Conservation (phyloP, 2,329 filamentous ascomycete genomes). For the Cadophora gregata region DNA sequence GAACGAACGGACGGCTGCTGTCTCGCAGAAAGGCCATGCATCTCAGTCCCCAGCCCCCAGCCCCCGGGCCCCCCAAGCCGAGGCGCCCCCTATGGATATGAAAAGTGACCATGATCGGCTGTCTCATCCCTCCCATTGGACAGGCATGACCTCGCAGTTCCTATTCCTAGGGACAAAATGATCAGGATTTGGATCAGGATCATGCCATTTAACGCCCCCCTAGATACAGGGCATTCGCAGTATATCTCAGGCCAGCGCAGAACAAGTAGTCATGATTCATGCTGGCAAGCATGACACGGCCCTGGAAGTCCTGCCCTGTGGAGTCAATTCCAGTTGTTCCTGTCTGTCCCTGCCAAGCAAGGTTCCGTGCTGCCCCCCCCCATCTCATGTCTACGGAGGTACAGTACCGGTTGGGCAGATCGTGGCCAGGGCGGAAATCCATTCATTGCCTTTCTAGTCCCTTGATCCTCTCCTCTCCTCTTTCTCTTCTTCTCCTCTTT, state of each 20-base stretch:
- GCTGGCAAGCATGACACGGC: conserved; percentile 18
- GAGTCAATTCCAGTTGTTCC: neutral
- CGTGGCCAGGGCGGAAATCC: no score
- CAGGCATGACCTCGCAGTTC: neutral
- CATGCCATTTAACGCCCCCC: conserved; percentile 30
- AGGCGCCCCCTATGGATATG: no score
- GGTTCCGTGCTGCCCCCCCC: neutral
- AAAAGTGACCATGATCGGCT: neutral
- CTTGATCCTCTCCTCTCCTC: neutral
- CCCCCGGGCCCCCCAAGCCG: neutral
- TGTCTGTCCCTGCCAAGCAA: neutral
- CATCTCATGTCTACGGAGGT: neutral
- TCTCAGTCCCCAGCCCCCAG: conserved; percentile 11
- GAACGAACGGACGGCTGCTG: neutral
- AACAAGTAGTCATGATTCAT: conserved; percentile 11
- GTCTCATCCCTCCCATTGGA: conserved; percentile 17
- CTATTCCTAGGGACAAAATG: conserved; percentile 23
- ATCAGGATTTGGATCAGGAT: conserved; percentile 27
- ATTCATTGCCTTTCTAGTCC: neutral
- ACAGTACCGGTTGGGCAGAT: neutral
- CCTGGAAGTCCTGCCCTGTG: neutral
- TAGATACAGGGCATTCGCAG: conserved; percentile 11
- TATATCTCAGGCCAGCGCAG: conserved; percentile 21
- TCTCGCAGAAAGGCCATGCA: neutral
- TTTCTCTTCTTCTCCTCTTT: conserved; percentile 48